These are phyloP conservation scores for Penicillium alfredii DNA, from an alignment of 495 filamentous ascomycete species.

Conservation along the genomic window DNA sequence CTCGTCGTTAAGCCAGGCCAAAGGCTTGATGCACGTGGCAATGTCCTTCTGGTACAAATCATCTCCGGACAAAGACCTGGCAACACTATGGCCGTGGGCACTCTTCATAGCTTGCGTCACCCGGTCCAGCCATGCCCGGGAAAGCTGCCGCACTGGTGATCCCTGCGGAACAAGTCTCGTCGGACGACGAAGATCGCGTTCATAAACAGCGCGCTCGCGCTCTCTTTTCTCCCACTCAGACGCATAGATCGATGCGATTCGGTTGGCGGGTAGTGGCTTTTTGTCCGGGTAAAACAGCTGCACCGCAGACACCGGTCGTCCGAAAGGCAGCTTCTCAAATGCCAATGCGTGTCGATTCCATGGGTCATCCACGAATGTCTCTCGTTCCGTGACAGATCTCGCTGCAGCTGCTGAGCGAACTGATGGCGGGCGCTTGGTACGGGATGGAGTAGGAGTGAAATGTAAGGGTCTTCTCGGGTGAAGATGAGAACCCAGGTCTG, in stretches of 20 bases:
- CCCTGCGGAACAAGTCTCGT: conserved; percentile 22
- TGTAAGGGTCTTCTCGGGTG: conserved; percentile 12
- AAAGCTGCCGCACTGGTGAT: conserved; percentile 38
- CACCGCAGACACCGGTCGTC: conserved; percentile 35
- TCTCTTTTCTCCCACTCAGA: conserved; percentile 23
- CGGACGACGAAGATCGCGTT: conserved; percentile 13
- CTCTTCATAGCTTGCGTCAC: conserved; percentile 29
- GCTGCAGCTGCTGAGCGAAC: conserved; percentile 1
- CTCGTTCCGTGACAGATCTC: conserved; percentile 6
- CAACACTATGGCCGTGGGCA: conserved; percentile 24
- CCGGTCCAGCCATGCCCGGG: conserved; percentile 38
- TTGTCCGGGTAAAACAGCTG: conserved; percentile 22
- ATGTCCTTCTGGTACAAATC: conserved; percentile 58
- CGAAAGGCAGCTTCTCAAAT: conserved; percentile 18
- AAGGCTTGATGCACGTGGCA: conserved; percentile 43
- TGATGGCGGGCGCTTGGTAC: conserved; percentile 1
- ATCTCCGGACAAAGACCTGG: conserved; percentile 48
- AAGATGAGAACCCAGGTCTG: conserved; percentile 18
- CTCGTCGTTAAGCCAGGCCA: conserved; percentile 77
- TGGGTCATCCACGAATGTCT: conserved; percentile 20
- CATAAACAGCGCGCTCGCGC: conserved; percentile 7
- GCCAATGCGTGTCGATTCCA: conserved; percentile 13
- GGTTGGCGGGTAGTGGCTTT: conserved; percentile 26
- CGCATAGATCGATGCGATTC: conserved; percentile 31
- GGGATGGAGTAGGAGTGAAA: conserved; percentile 5